Conservation (phyloP, 2,329 filamentous ascomycete species). For the Colletotrichum sp. region DNA sequence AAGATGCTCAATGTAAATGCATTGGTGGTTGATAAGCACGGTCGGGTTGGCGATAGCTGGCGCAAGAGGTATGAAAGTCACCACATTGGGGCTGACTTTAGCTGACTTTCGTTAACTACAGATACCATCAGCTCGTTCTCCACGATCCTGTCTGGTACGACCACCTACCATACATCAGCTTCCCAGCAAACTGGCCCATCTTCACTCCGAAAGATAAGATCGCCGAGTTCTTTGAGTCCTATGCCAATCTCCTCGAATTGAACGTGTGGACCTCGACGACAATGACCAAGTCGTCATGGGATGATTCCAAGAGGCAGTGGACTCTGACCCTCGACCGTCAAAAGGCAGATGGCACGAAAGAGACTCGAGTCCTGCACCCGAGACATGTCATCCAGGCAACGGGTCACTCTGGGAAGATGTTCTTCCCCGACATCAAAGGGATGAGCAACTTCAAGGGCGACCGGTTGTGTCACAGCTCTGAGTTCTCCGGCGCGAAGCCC, state of each 20-base stretch:
- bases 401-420: constrained; percentile 71
- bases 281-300: constrained; percentile 49
- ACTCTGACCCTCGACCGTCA: constrained; percentile 56
- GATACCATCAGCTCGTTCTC: constrained; percentile 61
- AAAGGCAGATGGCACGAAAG: constrained; percentile 44
- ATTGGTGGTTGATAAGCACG: constrained; percentile 56
- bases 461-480: constrained; percentile 60
- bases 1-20: constrained; percentile 59
- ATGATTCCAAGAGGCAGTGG: constrained; percentile 57
- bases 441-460: constrained; percentile 60
- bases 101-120: neutral
- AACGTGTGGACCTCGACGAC: constrained; percentile 65
- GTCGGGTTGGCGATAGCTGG: constrained; percentile 64
- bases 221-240: constrained; percentile 67
- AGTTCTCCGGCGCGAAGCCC: constrained; percentile 58
- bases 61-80: constrained; percentile 35
- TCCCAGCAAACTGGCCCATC: constrained; percentile 66
- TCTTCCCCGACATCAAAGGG: constrained; percentile 58
- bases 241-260: constrained; percentile 65
- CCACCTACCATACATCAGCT: constrained; percentile 65
- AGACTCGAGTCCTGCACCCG: constrained; percentile 62
- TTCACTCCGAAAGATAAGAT: constrained; percentile 74
- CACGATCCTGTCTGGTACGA: constrained; percentile 68
- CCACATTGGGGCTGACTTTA: rapidly evolving
- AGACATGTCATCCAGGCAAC: constrained; percentile 71